Conservation (phyloP, 176 grass and related monocot species). For the Saccharum spontaneum region DNA sequence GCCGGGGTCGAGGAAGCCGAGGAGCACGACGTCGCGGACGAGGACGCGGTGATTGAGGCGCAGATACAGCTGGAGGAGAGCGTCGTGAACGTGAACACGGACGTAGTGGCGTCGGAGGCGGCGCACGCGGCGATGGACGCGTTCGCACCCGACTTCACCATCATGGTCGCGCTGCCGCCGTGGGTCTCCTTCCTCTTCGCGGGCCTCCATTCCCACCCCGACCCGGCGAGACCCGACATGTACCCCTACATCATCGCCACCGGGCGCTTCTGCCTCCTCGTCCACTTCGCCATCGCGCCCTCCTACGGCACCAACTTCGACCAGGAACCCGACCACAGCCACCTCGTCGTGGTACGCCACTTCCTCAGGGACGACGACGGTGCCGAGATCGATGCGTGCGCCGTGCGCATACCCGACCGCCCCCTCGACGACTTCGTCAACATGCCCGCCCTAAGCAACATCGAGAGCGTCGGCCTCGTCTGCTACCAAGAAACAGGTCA, state of each 20-base stretch:
- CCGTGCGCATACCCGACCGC: neutral
- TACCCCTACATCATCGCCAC: neutral
- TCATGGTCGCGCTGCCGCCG: neutral
- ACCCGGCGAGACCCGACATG: neutral
- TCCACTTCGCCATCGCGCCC: neutral
- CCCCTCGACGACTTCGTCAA: no score
- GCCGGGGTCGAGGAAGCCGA: no score
- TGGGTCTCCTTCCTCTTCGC: neutral
- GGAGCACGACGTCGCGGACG: no score
- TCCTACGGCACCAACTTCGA: neutral
- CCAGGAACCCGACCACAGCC: neutral
- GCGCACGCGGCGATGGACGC: no score
- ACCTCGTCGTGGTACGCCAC: neutral
- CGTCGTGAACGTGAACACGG: no score
- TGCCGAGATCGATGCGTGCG: neutral
- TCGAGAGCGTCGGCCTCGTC: neutral
- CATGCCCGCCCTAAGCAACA: no score
- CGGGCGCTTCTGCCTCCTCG: neutral
- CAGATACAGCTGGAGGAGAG: no score
- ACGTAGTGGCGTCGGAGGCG: no score
- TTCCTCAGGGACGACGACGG: neutral
- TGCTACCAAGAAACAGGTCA: neutral
- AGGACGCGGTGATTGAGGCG: no score
- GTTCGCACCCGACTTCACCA: no score
- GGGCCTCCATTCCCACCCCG: neutral